A percentile compares a stretch with the other conserved stretches of the same genome.
These are phyloP conservation scores for Ustilago curta DNA, from an alignment of 1,284 basidiomycete species.

Conservation along the genomic window DNA sequence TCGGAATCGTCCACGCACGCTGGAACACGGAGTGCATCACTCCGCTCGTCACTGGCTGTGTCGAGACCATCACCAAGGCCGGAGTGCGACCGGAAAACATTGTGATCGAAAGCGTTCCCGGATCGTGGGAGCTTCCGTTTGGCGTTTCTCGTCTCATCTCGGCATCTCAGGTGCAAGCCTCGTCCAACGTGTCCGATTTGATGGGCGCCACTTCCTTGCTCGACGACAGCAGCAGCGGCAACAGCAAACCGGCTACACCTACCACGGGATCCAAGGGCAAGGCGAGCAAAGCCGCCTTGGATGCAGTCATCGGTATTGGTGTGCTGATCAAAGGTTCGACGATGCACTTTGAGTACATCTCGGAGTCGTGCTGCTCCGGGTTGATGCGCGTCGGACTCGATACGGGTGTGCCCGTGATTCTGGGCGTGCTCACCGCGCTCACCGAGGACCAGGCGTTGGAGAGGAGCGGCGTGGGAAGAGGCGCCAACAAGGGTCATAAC, in stretches of 20 bases:
- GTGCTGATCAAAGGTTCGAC: slow-evolving; percentile 87
- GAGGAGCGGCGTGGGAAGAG: slow-evolving; percentile 80
- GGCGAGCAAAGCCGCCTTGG: slow-evolving; percentile 71
- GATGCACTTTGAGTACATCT: slow-evolving; percentile 80
- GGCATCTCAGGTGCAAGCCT: slow-evolving; percentile 83
- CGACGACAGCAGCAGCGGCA: slow-evolving; percentile 28
- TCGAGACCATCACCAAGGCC: slow-evolving; percentile 80
- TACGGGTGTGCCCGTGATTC: slow-evolving; percentile 92
- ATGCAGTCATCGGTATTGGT: slow-evolving; percentile 95
- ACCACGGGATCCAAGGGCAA: slow-evolving; percentile 10
- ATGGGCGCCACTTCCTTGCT: slow-evolving; percentile 75
- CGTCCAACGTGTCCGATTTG: slow-evolving; percentile 80
- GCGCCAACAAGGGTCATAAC: slow-evolving; percentile 83
- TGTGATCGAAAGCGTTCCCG: slow-evolving; percentile 89
- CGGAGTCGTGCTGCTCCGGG: slow-evolving; percentile 88
- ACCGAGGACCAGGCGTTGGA: slow-evolving; percentile 94
- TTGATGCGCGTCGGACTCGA: slow-evolving; percentile 95
- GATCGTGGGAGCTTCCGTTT: slow-evolving; percentile 71
- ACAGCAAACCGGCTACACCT: slow-evolving; percentile 27
- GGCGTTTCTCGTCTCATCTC: slow-evolving; percentile 74
- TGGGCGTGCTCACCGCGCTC: slow-evolving; percentile 93
- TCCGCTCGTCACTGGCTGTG: slow-evolving; percentile 81
- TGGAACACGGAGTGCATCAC: slow-evolving; percentile 92
- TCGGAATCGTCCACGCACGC: slow-evolving; percentile 68
- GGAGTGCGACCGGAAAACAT: slow-evolving; percentile 93